phyloP scores from a whole-genome alignment of 768 basidiomycete genomes.

The Mycena galopus region DNA sequence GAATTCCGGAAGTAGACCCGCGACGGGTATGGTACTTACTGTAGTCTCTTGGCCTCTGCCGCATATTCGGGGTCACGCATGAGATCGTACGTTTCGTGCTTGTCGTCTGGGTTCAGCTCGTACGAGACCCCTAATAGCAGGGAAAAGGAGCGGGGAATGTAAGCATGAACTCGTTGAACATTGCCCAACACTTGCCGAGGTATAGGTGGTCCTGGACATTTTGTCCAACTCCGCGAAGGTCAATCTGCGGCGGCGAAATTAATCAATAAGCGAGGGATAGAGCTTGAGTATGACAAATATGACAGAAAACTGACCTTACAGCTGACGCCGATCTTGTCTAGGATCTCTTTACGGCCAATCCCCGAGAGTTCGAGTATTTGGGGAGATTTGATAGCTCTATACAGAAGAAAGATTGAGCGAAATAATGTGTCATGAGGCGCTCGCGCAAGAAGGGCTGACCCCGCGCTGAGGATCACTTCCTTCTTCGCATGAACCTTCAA shows the following conservation, averaged over 20 bases:
- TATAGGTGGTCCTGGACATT: conserved; percentile 65
- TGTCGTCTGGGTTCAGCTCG: not conserved
- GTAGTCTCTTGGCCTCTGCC: conserved; percentile 47
- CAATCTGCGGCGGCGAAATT: too few relatives aligned
- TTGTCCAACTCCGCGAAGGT: conserved; percentile 60
- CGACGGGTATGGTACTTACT: conserved; percentile 37
- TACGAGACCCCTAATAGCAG: not conserved
- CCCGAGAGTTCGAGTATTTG: conserved; percentile 68
- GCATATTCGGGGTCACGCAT: conserved; percentile 43
- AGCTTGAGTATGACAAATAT: not conserved
- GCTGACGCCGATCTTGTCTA: not conserved
- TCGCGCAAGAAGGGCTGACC: not conserved
- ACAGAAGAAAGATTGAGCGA: not conserved
- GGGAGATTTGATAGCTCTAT: not conserved
- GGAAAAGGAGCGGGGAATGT: not conserved
- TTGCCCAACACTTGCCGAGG: conserved; percentile 21
- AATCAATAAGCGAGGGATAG: conserved; percentile 39
- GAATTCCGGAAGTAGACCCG: not conserved
- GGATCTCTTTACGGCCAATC: not conserved
- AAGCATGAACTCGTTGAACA: not conserved
- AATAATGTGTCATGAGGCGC: too few relatives aligned
- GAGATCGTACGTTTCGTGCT: conserved; percentile 39
- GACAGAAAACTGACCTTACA: not conserved
- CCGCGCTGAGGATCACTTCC: not conserved
- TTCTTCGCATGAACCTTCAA: not conserved